Conservation (phyloP, 73 alveolate genomes). For the Blepharisma stoltei region DNA sequence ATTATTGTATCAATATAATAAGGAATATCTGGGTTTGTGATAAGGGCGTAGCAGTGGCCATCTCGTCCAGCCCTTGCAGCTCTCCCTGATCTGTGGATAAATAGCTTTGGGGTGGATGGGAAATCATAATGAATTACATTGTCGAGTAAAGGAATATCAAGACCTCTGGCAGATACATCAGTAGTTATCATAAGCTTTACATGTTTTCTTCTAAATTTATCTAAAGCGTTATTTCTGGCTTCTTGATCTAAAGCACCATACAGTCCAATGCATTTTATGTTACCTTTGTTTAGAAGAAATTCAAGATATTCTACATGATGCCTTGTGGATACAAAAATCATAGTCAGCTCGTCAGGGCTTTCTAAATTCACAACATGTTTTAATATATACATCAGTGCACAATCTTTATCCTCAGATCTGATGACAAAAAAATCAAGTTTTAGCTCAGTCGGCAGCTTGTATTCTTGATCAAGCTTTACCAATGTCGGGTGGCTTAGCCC, state of each 20-base stretch:
- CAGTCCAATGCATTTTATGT: constrained; percentile 69
- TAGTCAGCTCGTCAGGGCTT: constrained; percentile 61
- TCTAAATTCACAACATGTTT: constrained; percentile 25
- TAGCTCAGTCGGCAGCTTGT: constrained; percentile 84
- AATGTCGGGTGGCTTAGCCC: constrained; percentile 92
- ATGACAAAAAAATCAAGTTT: constrained; percentile 72
- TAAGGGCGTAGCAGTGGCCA: constrained; percentile 84
- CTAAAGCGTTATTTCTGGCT: constrained; percentile 81
- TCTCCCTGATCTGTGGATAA: constrained; percentile 98
- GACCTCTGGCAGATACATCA: constrained; percentile 98
- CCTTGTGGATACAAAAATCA: constrained; percentile 93
- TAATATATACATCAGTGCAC: constrained; percentile 73
- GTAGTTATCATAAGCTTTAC: constrained; percentile 86
- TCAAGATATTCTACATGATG: constrained; percentile 90
- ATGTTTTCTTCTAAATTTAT: constrained; percentile 72
- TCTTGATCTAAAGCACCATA: constrained; percentile 93
- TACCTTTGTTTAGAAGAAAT: constrained; percentile 66
- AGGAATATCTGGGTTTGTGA: constrained; percentile 85
- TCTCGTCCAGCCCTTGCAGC: constrained; percentile 97
- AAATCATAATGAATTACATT: constrained; percentile 95
- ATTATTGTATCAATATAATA: constrained; percentile 85
- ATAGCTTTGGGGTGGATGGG: constrained; percentile 91
- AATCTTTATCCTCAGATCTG: constrained; percentile 79
- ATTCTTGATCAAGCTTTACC: constrained; percentile 90
- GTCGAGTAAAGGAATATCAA: constrained; percentile 93